Conservation (phyloP, 495 filamentous ascomycete species). For the Annulohypoxylon nitens region DNA sequence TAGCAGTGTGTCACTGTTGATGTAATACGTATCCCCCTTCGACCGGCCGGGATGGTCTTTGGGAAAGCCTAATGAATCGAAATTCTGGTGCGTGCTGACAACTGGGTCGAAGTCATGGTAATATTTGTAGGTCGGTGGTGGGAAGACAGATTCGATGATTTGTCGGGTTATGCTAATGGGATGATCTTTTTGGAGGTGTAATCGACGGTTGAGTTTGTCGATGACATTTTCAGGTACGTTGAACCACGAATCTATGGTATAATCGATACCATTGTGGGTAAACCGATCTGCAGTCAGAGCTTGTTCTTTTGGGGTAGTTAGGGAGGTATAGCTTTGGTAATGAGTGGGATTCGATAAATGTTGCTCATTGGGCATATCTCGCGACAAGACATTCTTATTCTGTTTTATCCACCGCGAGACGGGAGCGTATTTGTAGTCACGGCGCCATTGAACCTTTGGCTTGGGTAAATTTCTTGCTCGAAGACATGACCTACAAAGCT, state of each 20-base stretch:
- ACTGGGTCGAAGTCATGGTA: slow-evolving; percentile 85
- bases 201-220: slow-evolving; percentile 74
- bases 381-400: slow-evolving; percentile 22
- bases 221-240: slow-evolving; percentile 84
- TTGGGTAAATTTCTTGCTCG: slow-evolving; percentile 22
- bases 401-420: slow-evolving; percentile 20
- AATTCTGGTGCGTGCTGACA: slow-evolving; percentile 89
- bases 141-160: slow-evolving; percentile 92
- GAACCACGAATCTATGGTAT: slow-evolving; percentile 83
- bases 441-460: slow-evolving; percentile 10
- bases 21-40: slow-evolving; percentile 93
- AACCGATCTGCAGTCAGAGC: slow-evolving; percentile 56
- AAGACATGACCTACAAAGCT: slow-evolving; percentile 37
- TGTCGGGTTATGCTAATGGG: slow-evolving; percentile 90
- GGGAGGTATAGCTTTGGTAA: slow-evolving; percentile 7
- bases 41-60: slow-evolving; percentile 89
- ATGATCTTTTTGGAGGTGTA: slow-evolving; percentile 90
- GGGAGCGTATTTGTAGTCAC: slow-evolving; percentile 16
- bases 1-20: slow-evolving; percentile 85
- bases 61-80: slow-evolving; percentile 95
- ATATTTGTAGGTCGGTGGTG: slow-evolving; percentile 75
- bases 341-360: slow-evolving; percentile 3
- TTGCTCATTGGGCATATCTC: slow-evolving; percentile 35
- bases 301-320: slow-evolving; percentile 30
- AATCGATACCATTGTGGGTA: slow-evolving; percentile 71